These are phyloP conservation scores for Colletotrichum incanum DNA, from an alignment of 2,329 filamentous ascomycete species.

Conservation along the genomic window DNA sequence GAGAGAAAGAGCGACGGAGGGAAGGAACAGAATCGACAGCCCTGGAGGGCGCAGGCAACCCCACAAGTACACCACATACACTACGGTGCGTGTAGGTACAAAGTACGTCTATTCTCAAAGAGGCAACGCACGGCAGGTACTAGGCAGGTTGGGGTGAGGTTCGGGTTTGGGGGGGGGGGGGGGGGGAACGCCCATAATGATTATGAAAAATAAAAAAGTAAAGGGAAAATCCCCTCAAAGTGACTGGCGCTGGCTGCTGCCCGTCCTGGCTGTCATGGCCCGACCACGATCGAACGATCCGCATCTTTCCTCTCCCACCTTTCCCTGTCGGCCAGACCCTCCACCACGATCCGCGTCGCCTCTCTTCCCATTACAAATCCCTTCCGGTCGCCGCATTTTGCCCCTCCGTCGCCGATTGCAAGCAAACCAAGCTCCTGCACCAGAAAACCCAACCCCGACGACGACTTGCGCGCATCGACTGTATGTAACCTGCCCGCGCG, in stretches of 20 bases:
- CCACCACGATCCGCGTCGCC: conserved; percentile 15
- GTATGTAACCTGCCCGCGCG: no score
- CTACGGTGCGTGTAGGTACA: no score
- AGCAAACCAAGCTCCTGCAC: conserved; percentile 1
- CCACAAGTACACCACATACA: no score
- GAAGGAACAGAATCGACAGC: neutral
- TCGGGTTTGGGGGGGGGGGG: no score
- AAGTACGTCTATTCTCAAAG: no score
- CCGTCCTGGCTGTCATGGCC: neutral
- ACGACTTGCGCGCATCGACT: no score
- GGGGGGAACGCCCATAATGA: no score
- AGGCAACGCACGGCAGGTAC: no score
- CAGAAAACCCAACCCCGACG: neutral
- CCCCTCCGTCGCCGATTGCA: conserved; percentile 26
- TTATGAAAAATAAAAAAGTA: no score
- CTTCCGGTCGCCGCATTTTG: conserved; percentile 36
- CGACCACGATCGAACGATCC: conserved; percentile 30
- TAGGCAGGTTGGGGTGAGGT: no score
- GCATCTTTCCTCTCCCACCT: conserved; percentile 14
- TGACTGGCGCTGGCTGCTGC: neutral
- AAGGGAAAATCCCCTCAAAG: conserved; percentile 16
- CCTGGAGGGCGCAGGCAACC: neutral
- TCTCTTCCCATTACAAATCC: conserved; percentile 37
- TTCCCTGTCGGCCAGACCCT: conserved; percentile 1
- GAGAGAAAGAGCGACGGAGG: neutral